A percentile compares a stretch with the other conserved stretches of the same genome.
phyloP scores from a whole-genome alignment of 2,329 filamentous ascomycete species.

The Nectriaceae sp. region DNA sequence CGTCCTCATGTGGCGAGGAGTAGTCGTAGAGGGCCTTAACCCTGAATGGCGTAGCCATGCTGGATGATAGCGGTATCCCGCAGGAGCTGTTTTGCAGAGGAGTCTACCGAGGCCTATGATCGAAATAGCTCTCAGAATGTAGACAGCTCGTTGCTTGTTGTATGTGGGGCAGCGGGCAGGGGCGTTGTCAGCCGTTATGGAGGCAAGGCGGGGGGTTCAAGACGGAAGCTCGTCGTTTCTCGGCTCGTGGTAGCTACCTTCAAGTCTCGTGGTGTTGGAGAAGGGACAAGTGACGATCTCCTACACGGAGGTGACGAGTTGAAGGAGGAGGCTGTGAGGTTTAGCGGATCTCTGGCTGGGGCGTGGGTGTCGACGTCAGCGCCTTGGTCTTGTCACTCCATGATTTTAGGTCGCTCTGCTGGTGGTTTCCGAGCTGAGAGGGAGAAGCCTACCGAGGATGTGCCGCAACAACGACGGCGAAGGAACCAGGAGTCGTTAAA shows the following conservation, averaged over 20 bases:
- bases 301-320: constrained; percentile 7
- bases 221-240: constrained; percentile 3
- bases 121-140: constrained; percentile 26
- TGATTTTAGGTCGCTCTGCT: background rate
- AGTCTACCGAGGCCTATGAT: constrained; percentile 30
- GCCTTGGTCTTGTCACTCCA: constrained; percentile 33
- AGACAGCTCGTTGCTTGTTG: constrained; percentile 28
- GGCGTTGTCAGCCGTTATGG: constrained; percentile 33
- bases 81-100: constrained; percentile 29
- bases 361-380: constrained; percentile 51
- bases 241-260: background rate
- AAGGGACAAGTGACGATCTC: constrained; percentile 9
- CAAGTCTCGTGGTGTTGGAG: background rate
- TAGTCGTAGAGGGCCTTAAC: constrained; percentile 98
- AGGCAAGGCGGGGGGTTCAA: constrained; percentile 20
- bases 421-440: background rate
- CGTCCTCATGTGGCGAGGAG: constrained; percentile 88
- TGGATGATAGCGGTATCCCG: constrained; percentile 33
- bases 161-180: constrained; percentile 32
- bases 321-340: constrained; percentile 30
- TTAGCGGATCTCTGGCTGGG: constrained; percentile 37
- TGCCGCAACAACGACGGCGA: background rate
- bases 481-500: background rate
- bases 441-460: constrained; percentile 1
- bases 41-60: constrained; percentile 80